Evolutionary conservation across 2,329 filamentous ascomycete genomes (phyloP), one percentile per base, ranked within the genome.

Genomic region (Xylariaceae sp.): DNA sequence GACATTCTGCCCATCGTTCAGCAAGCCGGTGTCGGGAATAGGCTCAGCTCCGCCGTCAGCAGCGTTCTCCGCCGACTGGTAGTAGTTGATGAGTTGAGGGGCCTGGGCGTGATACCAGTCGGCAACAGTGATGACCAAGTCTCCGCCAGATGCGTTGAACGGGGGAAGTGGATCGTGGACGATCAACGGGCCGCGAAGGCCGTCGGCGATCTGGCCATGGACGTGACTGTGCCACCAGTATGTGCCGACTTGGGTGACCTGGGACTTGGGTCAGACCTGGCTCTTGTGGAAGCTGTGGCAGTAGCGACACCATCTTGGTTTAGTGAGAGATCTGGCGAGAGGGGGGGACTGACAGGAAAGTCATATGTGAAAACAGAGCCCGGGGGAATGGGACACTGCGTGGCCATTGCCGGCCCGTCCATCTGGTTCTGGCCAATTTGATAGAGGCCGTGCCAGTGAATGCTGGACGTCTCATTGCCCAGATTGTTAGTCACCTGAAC

Each of bases 161-260:
- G 42, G 42, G 13, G 42, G 42, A 2, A 9, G 37, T 12, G 38
- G 42, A 19, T 44, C 42, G 9, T 44, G 42, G 18, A 44, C 30
- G 9, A 44, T 44, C 11, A 44, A 26, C 9, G 42, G 38, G 16
- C 42, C 42, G 15, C 42, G 38, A 5, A 44, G 17, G 9, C 42
- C 42, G n/a, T 44, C 42, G n/a, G 42, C 42, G 30, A 41, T 41
- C 28, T 44, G 42, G 17, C 42, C 42, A 13, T 32, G 34, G 15
- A 41, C 38, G 12, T 44, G 42, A 13, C 34, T 44, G 12, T 44
- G 42, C 42, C 42, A 44, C 42, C 42, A 44, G 15, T 38, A 44
- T 30, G 42, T 41, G 2, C 42, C 42, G 15, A 38, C 42, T 41
- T 44, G 17, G 12, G 11, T n/a, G 36, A 44, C 38, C 42, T 44